Evolutionary conservation across 1,139 yeast genomes (phyloP).

Genomic region (Keqinozyma sinolaborantium): DNA sequence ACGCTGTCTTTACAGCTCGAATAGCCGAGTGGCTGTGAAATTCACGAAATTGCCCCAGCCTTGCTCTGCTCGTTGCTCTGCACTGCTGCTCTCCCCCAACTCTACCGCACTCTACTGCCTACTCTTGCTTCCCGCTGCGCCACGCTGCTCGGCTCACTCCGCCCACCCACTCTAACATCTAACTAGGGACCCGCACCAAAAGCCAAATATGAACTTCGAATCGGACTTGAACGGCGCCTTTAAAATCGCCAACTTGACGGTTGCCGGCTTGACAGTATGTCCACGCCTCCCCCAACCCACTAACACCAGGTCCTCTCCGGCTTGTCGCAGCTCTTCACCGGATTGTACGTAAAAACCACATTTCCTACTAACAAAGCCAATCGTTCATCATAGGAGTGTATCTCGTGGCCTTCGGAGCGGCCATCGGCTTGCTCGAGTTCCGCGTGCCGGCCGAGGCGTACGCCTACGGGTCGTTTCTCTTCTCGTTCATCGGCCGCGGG

Average conservation of each 20-base stretch:
- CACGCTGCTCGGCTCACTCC: too few relatives aligned
- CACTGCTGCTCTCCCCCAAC: too few relatives aligned
- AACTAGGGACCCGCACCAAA: conserved; percentile 1
- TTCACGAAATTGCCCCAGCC: too few relatives aligned
- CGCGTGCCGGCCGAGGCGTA: conserved; percentile 64
- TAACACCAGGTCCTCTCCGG: conserved; percentile 50
- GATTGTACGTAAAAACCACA: conserved; percentile 44
- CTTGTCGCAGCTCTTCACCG: conserved; percentile 54
- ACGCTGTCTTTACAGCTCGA: too few relatives aligned
- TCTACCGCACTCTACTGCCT: too few relatives aligned
- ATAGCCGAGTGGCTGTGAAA: too few relatives aligned
- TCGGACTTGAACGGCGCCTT: conserved; percentile 49
- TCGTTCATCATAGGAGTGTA: conserved; percentile 55
- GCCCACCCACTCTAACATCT: too few relatives aligned
- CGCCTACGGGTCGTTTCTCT: conserved; percentile 73
- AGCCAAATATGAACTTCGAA: conserved; percentile 18
- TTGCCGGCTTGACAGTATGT: conserved; percentile 59
- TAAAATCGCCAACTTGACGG: conserved; percentile 59
- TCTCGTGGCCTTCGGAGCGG: conserved; percentile 52
- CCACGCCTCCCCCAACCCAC: conserved; percentile 6
- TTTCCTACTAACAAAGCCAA: conserved; percentile 25
- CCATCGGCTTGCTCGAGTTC: conserved; percentile 59
- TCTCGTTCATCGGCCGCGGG: conserved; percentile 85
- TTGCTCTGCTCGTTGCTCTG: too few relatives aligned
- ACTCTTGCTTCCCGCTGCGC: too few relatives aligned